Evolutionary conservation across 345 rosid species (phyloP).

Genomic region (Syzygium aqueum): DNA sequence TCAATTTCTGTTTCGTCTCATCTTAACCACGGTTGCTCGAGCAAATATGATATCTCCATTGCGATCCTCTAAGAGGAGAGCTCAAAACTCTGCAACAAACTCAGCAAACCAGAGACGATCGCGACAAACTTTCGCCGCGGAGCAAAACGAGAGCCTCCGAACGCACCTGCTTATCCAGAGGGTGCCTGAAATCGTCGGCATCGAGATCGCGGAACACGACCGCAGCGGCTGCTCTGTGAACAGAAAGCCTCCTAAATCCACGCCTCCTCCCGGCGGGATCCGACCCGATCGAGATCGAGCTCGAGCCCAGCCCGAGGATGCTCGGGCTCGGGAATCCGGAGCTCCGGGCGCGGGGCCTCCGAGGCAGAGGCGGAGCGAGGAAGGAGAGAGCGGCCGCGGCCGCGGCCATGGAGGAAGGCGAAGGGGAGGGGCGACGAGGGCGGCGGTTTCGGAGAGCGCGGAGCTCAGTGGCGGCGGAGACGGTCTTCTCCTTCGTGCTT

Average conservation of each 20-base stretch:
- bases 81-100: not conserved
- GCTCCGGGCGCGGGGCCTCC: conserved; percentile 8
- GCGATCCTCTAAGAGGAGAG: not conserved
- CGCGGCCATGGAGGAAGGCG: conserved; percentile 1
- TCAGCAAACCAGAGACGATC: not conserved
- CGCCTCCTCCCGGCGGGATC: conserved; percentile 15
- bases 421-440: not conserved
- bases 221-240: conserved; percentile 58
- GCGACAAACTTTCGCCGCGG: not conserved
- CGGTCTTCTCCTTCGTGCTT: not conserved
- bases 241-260: conserved; percentile 24
- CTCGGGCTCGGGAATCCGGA: conserved; percentile 10
- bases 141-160: not conserved
- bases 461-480: not conserved
- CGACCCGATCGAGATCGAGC: conserved; percentile 12
- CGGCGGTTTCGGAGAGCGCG: not conserved
- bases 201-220: conserved; percentile 77
- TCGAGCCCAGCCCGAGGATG: not conserved
- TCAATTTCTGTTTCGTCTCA: not conserved
- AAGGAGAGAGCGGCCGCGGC: conserved; percentile 6
- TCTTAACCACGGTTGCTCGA: not conserved
- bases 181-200: conserved; percentile 94
- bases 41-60: too few relatives aligned
- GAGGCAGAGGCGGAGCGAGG: conserved; percentile 26
- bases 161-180: conserved; percentile 82